Evolutionary conservation across 306 rosid genomes (phyloP).

Genomic region (Cicer arietinum): DNA sequence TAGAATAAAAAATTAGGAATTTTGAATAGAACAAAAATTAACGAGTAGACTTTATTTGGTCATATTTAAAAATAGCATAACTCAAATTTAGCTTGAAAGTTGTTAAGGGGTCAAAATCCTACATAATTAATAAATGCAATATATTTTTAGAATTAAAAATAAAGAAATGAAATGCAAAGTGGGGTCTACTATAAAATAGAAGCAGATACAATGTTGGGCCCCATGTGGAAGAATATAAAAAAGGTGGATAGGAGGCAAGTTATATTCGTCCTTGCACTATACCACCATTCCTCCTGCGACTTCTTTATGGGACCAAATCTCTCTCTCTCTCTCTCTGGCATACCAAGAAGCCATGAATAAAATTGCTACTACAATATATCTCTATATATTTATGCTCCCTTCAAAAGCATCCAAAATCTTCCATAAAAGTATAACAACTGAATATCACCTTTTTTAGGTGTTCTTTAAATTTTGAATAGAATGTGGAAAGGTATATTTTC

Average conservation of each 20-base stretch:
- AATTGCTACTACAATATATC: slow-evolving; percentile 7
- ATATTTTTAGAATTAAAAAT: too few species aligned
- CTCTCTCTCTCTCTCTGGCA: slow-evolving; percentile 53
- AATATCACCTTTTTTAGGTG: slow-evolving; percentile 60
- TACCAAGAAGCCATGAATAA: slow-evolving; percentile 36
- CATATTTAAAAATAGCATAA: too few species aligned
- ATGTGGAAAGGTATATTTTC: slow-evolving; percentile 48
- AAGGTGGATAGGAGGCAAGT: slow-evolving; percentile 59
- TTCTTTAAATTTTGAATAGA: slow-evolving; percentile 48
- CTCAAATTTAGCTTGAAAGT: neutral
- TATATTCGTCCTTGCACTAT: slow-evolving; percentile 76
- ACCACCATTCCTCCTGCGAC: slow-evolving; percentile 70
- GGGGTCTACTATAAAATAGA: slow-evolving; percentile 19
- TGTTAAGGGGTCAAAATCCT: neutral
- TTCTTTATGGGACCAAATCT: slow-evolving; percentile 93
- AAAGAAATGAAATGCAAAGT: slow-evolving; percentile 19
- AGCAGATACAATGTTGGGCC: slow-evolving; percentile 36
- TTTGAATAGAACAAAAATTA: too few species aligned
- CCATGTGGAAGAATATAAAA: slow-evolving; percentile 71
- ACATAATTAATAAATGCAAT: neutral
- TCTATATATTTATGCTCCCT: slow-evolving; percentile 37
- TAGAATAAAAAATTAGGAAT: too few species aligned
- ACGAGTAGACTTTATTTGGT: too few species aligned
- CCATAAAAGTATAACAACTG: slow-evolving; percentile 55
- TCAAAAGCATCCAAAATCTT: slow-evolving; percentile 68